Conservation (phyloP, 257 asterid species). For the Solanum dulcamara region DNA sequence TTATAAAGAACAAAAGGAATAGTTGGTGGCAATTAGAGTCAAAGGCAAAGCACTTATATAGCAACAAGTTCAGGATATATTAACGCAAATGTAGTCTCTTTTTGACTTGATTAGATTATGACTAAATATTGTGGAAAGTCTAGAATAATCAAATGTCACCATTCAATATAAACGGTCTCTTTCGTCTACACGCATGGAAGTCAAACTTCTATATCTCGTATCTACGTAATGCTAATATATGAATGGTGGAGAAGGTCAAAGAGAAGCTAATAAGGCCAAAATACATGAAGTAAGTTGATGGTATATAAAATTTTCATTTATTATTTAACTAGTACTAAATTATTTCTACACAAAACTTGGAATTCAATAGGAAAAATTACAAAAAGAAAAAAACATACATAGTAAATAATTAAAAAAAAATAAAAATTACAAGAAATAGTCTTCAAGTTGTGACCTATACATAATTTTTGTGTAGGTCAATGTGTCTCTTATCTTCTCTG, state of each 20-base stretch:
- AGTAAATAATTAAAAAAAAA: not conserved
- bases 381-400: not conserved
- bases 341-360: not conserved
- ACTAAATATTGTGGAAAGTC: not conserved
- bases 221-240: not conserved
- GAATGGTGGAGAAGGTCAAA: not conserved
- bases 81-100: not conserved
- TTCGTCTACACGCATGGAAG: not conserved
- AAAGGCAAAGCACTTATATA: not conserved
- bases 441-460: not conserved
- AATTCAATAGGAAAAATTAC: not conserved
- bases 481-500: not conserved
- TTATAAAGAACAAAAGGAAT: not conserved
- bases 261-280: not conserved
- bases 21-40: not conserved
- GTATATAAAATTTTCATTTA: not conserved
- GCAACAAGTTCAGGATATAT: not conserved
- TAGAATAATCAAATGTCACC: not conserved
- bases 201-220: no score
- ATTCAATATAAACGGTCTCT: not conserved
- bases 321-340: not conserved
- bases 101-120: not conserved
- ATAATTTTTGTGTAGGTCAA: not conserved
- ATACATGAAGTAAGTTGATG: not conserved
- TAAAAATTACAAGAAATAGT: not conserved